These are phyloP conservation scores for Persicaria tinctoria DNA, from an alignment of 148 eudicot species.

Conservation along the genomic window DNA sequence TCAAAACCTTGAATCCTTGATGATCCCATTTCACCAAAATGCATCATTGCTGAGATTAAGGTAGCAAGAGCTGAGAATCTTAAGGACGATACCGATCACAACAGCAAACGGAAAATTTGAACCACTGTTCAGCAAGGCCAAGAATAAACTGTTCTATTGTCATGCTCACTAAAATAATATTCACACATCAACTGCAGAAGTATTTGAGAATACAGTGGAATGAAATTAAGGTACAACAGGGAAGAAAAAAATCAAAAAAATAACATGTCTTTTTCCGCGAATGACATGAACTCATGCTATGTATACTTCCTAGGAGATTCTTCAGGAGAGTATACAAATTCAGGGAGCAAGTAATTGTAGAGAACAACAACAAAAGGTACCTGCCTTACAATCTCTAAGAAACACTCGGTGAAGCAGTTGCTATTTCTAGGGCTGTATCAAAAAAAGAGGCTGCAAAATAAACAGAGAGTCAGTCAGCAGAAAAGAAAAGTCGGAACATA, in stretches of 20 bases:
- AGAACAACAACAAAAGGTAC: background rate
- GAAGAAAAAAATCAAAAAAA: background rate
- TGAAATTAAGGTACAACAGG: background rate
- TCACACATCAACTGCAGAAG: background rate
- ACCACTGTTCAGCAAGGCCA: too few species aligned
- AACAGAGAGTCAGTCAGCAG: background rate
- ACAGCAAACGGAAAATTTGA: too few species aligned
- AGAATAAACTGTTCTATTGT: too few species aligned
- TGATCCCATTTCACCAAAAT: too few species aligned
- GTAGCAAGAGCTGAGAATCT: too few species aligned
- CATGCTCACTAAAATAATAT: background rate
- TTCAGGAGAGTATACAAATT: background rate
- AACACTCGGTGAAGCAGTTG: background rate
- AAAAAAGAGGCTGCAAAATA: constrained; percentile 40
- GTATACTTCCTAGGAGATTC: background rate
- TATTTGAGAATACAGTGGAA: background rate
- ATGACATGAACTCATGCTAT: background rate
- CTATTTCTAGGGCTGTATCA: constrained; percentile 25
- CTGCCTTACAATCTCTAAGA: background rate
- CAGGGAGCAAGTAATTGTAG: background rate
- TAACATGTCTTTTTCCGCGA: background rate
- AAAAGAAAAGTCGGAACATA: background rate
- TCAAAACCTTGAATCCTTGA: too few species aligned
- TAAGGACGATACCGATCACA: too few species aligned
- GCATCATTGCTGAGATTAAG: too few species aligned